phyloP scores from a whole-genome alignment of 495 filamentous ascomycete genomes.

The Penicillium argentinense region DNA sequence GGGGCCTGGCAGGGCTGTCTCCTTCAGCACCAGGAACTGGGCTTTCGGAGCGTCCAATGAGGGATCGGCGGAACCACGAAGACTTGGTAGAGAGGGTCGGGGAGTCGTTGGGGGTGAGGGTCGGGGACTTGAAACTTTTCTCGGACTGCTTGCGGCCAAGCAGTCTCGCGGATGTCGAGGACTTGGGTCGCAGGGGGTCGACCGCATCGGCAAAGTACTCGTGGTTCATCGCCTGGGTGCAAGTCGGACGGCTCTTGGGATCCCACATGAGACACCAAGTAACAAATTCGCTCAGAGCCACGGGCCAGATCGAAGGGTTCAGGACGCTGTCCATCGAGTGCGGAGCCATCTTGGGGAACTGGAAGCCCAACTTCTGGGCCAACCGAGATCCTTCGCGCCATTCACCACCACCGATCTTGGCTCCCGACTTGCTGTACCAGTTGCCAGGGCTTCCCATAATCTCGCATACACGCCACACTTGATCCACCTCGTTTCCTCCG shows the following conservation, averaged over 20 bases:
- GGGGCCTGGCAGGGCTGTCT: conserved; percentile 37
- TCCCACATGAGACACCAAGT: conserved; percentile 99
- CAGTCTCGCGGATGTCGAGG: conserved; percentile 72
- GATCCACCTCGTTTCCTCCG: conserved; percentile 96
- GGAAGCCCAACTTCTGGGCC: conserved; percentile 95
- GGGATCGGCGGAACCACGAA: conserved; percentile 94
- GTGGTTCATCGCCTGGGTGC: conserved; percentile 85
- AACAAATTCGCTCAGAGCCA: conserved; percentile 84
- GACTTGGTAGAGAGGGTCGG: conserved; percentile 75
- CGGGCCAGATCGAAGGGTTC: conserved; percentile 86
- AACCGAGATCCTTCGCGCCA: conserved; percentile 94
- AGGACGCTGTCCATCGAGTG: conserved; percentile 96
- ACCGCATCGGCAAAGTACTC: conserved; percentile 96
- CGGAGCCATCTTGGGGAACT: conserved; percentile 98
- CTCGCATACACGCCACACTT: conserved; percentile 98
- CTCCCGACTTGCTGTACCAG: conserved; percentile 91
- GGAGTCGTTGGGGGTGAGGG: conserved; percentile 66
- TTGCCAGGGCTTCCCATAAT: conserved; percentile 99
- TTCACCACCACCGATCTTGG: conserved; percentile 89
- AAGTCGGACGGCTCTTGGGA: conserved; percentile 91
- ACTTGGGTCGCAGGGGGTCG: conserved; percentile 90
- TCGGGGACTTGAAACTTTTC: conserved; percentile 56
- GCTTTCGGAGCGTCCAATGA: conserved; percentile 69
- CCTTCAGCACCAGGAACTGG: conserved; percentile 45
- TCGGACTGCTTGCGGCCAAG: conserved; percentile 88